A percentile compares a stretch with the other conserved stretches of the same genome.
Conservation (phyloP, 2,329 filamentous ascomycete species). For the Beauveria bassiana region DNA sequence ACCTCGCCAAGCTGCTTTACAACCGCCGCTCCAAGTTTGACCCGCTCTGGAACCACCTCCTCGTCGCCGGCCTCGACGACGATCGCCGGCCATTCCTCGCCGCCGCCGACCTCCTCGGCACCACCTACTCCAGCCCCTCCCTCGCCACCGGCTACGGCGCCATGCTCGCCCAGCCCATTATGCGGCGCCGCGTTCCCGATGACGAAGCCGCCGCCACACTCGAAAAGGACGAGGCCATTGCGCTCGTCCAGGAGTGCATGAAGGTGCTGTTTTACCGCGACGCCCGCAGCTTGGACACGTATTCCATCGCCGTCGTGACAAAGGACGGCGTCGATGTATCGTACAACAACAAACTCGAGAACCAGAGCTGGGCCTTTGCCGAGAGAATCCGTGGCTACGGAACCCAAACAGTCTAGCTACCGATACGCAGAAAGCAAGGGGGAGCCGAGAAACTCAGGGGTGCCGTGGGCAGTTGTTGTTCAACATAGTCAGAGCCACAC, state of each 20-base stretch:
- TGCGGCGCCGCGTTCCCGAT: constrained; percentile 76
- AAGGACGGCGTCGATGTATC: constrained; percentile 81
- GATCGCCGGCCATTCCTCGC: constrained; percentile 80
- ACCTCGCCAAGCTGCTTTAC: constrained; percentile 94
- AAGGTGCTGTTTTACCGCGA: constrained; percentile 98
- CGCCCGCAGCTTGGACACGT: constrained; percentile 82
- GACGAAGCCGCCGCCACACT: constrained; percentile 69
- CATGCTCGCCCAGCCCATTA: constrained; percentile 85
- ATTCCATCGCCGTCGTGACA: constrained; percentile 84
- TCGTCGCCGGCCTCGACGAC: constrained; percentile 83
- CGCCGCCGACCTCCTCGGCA: constrained; percentile 84
- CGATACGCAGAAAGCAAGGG: not conserved
- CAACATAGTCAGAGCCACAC: not conserved
- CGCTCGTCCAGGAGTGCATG: constrained; percentile 86
- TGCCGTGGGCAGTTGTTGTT: not conserved
- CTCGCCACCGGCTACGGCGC: constrained; percentile 91
- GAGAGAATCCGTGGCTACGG: constrained; percentile 93
- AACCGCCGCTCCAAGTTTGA: constrained; percentile 91
- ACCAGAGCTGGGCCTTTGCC: constrained; percentile 97
- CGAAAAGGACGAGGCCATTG: constrained; percentile 68
- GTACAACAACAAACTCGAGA: constrained; percentile 80
- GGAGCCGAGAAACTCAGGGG: no score
- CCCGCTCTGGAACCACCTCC: constrained; percentile 92
- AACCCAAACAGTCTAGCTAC: constrained; percentile 59
- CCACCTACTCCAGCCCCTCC: constrained; percentile 79